These are phyloP conservation scores for Aspergillus sp. DNA, from an alignment of 2,329 filamentous ascomycete species.

Conservation along the genomic window DNA sequence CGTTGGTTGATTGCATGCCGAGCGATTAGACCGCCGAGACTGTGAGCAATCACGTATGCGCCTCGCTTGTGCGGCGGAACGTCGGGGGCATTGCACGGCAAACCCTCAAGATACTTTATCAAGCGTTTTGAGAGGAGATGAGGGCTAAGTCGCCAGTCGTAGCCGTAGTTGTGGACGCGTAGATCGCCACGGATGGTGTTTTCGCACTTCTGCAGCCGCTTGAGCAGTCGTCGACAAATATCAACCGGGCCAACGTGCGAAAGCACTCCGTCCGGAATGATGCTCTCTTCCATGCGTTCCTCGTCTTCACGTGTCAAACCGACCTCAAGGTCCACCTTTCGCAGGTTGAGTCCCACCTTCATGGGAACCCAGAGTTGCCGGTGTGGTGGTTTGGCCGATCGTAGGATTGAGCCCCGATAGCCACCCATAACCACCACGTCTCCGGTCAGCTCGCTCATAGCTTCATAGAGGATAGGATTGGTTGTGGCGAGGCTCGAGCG, in stretches of 20 bases:
- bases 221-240: constrained; percentile 79
- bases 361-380: constrained; percentile 93
- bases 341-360: constrained; percentile 86
- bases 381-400: constrained; percentile 76
- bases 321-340: constrained; percentile 88
- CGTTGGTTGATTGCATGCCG: constrained; percentile 82
- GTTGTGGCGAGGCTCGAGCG: constrained; percentile 24
- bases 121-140: constrained; percentile 70
- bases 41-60: constrained; percentile 81
- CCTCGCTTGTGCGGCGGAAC: constrained; percentile 59
- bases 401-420: constrained; percentile 84
- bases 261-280: constrained; percentile 85
- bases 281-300: constrained; percentile 75
- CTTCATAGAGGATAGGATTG: constrained; percentile 54
- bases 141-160: constrained; percentile 90
- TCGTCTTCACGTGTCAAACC: constrained; percentile 80
- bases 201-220: constrained; percentile 70
- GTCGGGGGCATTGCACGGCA: constrained; percentile 70
- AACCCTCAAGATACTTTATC: constrained; percentile 68
- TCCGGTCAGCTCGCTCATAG: constrained; percentile 70
- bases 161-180: constrained; percentile 85
- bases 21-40: constrained; percentile 80
- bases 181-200: constrained; percentile 71
- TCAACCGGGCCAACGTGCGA: constrained; percentile 89
- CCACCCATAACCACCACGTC: constrained; percentile 88